Base-by-base conservation (phyloP, 148 eudicot species). In the Pharnaceum exiguum region DNA sequence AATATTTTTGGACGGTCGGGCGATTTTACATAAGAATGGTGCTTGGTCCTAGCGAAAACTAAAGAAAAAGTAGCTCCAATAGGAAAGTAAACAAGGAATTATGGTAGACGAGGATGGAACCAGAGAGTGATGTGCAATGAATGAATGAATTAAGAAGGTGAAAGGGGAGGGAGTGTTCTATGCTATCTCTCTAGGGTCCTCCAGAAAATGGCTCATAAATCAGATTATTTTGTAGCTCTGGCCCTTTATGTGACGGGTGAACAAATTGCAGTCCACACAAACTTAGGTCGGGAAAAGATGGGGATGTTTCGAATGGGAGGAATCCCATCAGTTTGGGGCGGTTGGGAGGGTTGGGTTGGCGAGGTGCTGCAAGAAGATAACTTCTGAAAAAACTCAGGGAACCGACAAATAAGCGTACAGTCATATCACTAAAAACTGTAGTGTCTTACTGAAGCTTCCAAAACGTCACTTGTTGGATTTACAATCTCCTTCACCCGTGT, bases 371-470 rank as follows among this genome's bases (percentile, higher is more conserved):
- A 66, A 71, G 60, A 67, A 47, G 54, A 49, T 53, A 53, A 52
- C 31, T 67, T 32, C 38, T 57, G 24, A 68, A 63, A 46, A 47
- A 33, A 48, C 8, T 18, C 36, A 4, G 54, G 24, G 55, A 46
- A 46, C 28, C 44, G 31, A 60, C 32, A 53, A 57, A 53, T 32
- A 44, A 42, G 21, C 57, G 29, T 28, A 31, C 10, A 31, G 47
- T 61, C 40, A 5, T 54, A 19, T 38, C 16, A 33, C 66, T 72
- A 85, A 22, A 74, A 54, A 67, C 89, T 78, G 57, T 85, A 93
- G 66, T 88, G 96, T 80, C 89, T 77, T 74, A 88, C 95, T 59
- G 90, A 88, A 12, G 90, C 77, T 69, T 93, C 98, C 68, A 93
- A 60, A 58, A 77, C 76, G 24, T 85, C 89, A 31, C 62, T 74